Evolutionary conservation across 805 yeast genomes (phyloP).

Genomic region (Wickerhamiella alocasiicola): DNA sequence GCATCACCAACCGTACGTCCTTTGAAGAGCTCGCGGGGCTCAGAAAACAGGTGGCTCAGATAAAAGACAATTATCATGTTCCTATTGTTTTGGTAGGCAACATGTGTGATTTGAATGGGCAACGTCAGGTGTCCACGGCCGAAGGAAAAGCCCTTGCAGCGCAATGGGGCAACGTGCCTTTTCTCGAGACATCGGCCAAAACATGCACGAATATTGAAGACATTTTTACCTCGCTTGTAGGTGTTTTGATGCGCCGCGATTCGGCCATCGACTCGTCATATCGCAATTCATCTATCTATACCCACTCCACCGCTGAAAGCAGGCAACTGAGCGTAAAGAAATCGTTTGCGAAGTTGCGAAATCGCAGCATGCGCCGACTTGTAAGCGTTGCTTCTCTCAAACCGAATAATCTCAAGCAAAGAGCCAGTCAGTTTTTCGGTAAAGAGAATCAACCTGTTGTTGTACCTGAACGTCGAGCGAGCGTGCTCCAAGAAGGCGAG

Average conservation of each 20-base stretch:
- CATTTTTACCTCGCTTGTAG: constrained; percentile 75
- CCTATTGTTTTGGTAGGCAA: constrained; percentile 89
- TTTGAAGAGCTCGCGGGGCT: constrained; percentile 65
- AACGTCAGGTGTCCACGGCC: constrained; percentile 62
- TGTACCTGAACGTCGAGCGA: not conserved
- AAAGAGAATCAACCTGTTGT: not conserved
- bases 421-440: constrained; percentile 10
- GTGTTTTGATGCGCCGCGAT: constrained; percentile 77
- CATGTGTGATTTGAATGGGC: constrained; percentile 71
- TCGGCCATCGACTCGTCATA: constrained; percentile 19
- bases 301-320: constrained; percentile 9
- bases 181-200: constrained; percentile 90
- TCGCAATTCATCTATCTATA: constrained; percentile 13
- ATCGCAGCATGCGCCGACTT: constrained; percentile 14
- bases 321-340: constrained; percentile 15
- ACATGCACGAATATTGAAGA: constrained; percentile 80
- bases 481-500: not conserved
- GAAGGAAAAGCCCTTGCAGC: constrained; percentile 76
- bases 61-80: constrained; percentile 61
- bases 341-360: constrained; percentile 15
- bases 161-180: constrained; percentile 81
- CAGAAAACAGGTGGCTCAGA: constrained; percentile 71
- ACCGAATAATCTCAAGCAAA: constrained; percentile 5
- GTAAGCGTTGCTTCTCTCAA: constrained; percentile 12
- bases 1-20: constrained; percentile 66